These are phyloP conservation scores for Hyphopichia fennica DNA, from an alignment of 1,139 yeast genomes.

Conservation along the genomic window DNA sequence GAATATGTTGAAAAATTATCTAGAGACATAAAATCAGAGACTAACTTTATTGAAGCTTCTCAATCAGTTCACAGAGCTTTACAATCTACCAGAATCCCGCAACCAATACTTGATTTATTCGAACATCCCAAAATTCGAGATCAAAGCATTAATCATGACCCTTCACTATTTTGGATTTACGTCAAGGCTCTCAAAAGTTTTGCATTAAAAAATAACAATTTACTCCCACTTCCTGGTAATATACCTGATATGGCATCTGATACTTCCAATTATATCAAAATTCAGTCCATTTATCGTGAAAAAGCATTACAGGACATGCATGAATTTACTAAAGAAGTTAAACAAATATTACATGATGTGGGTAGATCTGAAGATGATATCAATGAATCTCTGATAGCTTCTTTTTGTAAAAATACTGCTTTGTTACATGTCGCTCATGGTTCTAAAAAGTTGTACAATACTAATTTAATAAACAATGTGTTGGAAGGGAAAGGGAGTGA, in stretches of 20 bases:
- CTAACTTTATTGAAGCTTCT: slow-evolving; percentile 74
- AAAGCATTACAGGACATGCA: slow-evolving; percentile 57
- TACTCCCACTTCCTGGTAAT: slow-evolving; percentile 69
- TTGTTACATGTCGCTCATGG: slow-evolving; percentile 40
- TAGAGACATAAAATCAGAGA: slow-evolving; percentile 41
- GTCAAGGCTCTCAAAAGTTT: slow-evolving; percentile 56
- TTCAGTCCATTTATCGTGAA: slow-evolving; percentile 57
- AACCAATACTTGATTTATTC: slow-evolving; percentile 33
- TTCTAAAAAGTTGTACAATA: slow-evolving; percentile 19
- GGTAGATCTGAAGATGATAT: slow-evolving; percentile 26
- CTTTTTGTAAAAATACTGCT: slow-evolving; percentile 62
- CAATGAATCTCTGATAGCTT: slow-evolving; percentile 37
- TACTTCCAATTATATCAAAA: slow-evolving; percentile 57
- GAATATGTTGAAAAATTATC: slow-evolving; percentile 33
- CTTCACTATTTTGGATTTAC: slow-evolving; percentile 60
- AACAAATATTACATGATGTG: slow-evolving; percentile 18
- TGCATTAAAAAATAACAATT: slow-evolving; percentile 34
- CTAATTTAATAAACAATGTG: slow-evolving; percentile 13
- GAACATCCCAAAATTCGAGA: slow-evolving; percentile 17
- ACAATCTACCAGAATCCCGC: slow-evolving; percentile 42
- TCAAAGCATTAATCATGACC: slow-evolving; percentile 13
- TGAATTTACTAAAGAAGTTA: slow-evolving; percentile 35
- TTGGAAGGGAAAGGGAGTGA: slow-evolving; percentile 17
- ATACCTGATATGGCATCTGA: slow-evolving; percentile 91
- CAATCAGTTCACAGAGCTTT: slow-evolving; percentile 54